Conservation (phyloP, 176 grass and related monocot genomes). For the Carex parvula region DNA sequence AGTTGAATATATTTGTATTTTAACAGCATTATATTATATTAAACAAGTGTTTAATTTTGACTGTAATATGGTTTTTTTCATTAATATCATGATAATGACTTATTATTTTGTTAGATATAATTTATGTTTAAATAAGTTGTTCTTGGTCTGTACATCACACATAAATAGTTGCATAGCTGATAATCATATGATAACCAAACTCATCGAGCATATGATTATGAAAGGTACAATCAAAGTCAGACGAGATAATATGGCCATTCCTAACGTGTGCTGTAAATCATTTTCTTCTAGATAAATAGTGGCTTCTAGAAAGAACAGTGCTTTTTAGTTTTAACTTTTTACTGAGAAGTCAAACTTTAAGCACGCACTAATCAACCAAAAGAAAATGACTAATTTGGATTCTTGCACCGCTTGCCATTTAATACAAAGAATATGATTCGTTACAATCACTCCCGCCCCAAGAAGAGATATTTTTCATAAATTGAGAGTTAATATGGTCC, state of each 20-base stretch:
- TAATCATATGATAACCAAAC: not conserved
- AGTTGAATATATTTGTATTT: not conserved
- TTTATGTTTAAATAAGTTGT: not conserved
- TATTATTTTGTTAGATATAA: not conserved
- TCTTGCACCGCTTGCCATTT: not conserved
- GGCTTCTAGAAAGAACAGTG: not conserved
- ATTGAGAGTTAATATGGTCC: not conserved
- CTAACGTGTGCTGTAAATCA: constrained; percentile 12
- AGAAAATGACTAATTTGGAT: not conserved
- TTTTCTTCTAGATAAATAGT: constrained; percentile 9
- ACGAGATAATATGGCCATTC: not conserved
- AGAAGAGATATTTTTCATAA: not conserved
- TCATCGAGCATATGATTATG: not conserved
- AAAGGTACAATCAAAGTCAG: not conserved
- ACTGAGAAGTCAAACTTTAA: not conserved
- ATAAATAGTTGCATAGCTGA: not conserved
- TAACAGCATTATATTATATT: not conserved
- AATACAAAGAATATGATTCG: not conserved
- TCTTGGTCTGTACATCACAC: not conserved
- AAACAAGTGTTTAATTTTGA: not conserved
- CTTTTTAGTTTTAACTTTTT: not conserved
- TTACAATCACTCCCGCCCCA: not conserved
- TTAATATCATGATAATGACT: not conserved
- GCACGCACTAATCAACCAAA: not conserved
- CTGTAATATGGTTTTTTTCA: not conserved